These are phyloP conservation scores for Lipomyces sp. DNA, from an alignment of 805 yeast genomes.

Conservation along the genomic window DNA sequence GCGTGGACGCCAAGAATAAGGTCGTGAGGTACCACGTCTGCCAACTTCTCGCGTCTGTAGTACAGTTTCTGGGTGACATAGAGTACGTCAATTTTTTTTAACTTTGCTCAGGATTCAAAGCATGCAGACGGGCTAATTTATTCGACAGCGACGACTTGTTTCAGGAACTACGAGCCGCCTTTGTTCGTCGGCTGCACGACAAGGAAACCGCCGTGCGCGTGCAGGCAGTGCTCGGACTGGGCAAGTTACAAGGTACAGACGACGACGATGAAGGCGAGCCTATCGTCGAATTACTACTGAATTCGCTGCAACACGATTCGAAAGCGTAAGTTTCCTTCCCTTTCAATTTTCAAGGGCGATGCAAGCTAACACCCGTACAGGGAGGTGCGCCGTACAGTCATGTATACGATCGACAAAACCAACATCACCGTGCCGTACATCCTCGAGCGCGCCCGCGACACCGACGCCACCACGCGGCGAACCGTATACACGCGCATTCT, in stretches of 20 bases:
- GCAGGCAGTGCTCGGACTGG: slow-evolving; percentile 78
- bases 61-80: slow-evolving; percentile 70
- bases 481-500: slow-evolving; percentile 65
- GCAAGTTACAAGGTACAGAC: slow-evolving; percentile 69
- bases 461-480: slow-evolving; percentile 66
- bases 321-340: slow-evolving; percentile 41
- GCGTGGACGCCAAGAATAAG: slow-evolving; percentile 71
- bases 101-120: neutral
- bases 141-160: slow-evolving; percentile 53
- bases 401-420: slow-evolving; percentile 63
- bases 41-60: slow-evolving; percentile 67
- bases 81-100: slow-evolving; percentile 40
- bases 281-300: slow-evolving; percentile 48
- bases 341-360: neutral
- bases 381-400: slow-evolving; percentile 83
- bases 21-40: slow-evolving; percentile 77
- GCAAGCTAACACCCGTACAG: slow-evolving; percentile 35
- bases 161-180: slow-evolving; percentile 56
- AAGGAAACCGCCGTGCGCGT: slow-evolving; percentile 74
- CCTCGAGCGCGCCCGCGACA: slow-evolving; percentile 80
- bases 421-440: slow-evolving; percentile 53
- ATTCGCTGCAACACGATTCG: slow-evolving; percentile 69
- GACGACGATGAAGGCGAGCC: slow-evolving; percentile 37
- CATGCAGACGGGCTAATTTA: neutral
- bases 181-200: slow-evolving; percentile 57